Conservation (phyloP, 805 yeast genomes). For the Wickerhamiella lipophila region DNA sequence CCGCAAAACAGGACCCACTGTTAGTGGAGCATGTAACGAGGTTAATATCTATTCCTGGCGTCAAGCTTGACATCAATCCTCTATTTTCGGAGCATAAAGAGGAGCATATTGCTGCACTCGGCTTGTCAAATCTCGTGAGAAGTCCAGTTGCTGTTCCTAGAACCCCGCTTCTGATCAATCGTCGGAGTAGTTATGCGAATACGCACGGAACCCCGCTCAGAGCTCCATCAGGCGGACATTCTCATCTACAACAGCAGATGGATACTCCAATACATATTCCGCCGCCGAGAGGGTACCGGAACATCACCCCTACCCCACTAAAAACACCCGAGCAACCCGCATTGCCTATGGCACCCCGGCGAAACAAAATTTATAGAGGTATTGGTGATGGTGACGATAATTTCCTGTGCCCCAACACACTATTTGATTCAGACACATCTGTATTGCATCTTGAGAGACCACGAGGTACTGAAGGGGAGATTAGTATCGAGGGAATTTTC, state of each 20-base stretch:
- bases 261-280: conserved; percentile 4
- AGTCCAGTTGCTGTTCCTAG: conserved; percentile 1
- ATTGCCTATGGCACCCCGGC: conserved; percentile 2
- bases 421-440: neutral
- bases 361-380: neutral
- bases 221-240: neutral
- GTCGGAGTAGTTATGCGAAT: neutral
- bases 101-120: conserved; percentile 14
- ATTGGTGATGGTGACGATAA: neutral
- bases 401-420: conserved; percentile 1
- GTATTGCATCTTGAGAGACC: neutral
- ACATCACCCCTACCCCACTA: conserved; percentile 11
- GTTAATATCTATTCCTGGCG: conserved; percentile 52
- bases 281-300: neutral
- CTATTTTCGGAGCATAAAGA: conserved; percentile 19
- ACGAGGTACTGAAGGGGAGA: neutral
- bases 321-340: conserved; percentile 7
- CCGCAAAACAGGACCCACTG: conserved; percentile 62
- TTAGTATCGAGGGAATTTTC: neutral
- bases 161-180: conserved; percentile 7
- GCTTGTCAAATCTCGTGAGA: neutral
- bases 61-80: conserved; percentile 44
- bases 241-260: neutral
- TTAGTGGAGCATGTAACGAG: conserved; percentile 79
- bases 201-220: conserved; percentile 3